Evolutionary conservation across 352 stramenopile genomes (phyloP).

Genomic region (Globisporangium parvum): DNA sequence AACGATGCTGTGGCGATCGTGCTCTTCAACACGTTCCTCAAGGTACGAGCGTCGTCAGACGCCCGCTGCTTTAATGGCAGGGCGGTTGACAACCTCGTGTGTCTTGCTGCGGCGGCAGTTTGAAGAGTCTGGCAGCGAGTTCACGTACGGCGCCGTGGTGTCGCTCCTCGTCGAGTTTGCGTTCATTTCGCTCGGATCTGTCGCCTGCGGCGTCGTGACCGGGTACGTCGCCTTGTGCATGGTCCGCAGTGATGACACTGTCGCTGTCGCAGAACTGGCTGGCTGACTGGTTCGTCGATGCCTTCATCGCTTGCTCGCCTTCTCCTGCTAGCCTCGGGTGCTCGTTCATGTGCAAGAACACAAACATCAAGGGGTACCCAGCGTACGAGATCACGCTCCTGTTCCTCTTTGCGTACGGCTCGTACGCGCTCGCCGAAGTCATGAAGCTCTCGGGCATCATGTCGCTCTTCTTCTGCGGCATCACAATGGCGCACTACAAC

Average conservation of each 20-base stretch:
- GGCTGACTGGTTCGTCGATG: neutral
- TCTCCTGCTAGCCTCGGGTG: constrained; percentile 42
- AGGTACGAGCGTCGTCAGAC: constrained; percentile 45
- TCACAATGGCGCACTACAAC: constrained; percentile 83
- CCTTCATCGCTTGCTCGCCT: neutral
- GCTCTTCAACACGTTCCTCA: constrained; percentile 95
- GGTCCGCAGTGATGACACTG: neutral
- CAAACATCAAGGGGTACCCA: constrained; percentile 74
- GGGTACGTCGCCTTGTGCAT: constrained; percentile 23
- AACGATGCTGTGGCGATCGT: constrained; percentile 98
- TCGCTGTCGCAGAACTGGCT: neutral
- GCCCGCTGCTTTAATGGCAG: neutral
- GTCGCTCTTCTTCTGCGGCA: constrained; percentile 89
- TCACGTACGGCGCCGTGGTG: constrained; percentile 52
- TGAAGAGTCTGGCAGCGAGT: constrained; percentile 71
- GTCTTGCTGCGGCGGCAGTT: constrained; percentile 24
- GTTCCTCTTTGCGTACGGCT: constrained; percentile 66
- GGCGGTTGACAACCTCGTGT: neutral
- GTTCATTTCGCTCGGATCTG: constrained; percentile 72
- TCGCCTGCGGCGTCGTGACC: constrained; percentile 69
- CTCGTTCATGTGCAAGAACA: constrained; percentile 77
- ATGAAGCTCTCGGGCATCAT: constrained; percentile 88
- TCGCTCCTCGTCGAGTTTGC: constrained; percentile 71
- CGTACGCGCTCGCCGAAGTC: constrained; percentile 58
- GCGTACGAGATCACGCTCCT: constrained; percentile 72